These are phyloP conservation scores for Pythium myriotylum DNA, from an alignment of 352 stramenopile genomes.

Conservation along the genomic window DNA sequence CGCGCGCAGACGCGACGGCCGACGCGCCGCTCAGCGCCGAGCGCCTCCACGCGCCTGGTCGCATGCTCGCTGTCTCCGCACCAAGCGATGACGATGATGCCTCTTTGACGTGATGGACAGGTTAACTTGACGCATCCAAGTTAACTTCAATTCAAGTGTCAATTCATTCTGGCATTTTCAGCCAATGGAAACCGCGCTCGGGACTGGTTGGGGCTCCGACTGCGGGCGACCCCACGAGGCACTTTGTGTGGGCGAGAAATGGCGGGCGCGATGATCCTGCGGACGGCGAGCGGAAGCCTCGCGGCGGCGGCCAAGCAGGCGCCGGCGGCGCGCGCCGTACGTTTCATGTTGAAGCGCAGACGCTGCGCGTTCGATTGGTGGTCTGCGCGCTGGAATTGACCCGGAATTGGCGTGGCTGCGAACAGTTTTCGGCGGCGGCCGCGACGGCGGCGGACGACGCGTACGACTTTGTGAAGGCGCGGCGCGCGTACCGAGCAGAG, in stretches of 20 bases:
- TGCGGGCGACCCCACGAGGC: conserved; percentile 4
- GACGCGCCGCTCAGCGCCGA: conserved; percentile 7
- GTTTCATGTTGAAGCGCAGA: not conserved
- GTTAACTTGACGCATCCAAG: conserved; percentile 12
- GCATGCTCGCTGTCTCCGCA: conserved; percentile 4
- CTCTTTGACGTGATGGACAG: not conserved
- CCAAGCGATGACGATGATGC: too few relatives aligned
- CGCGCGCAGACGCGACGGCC: not conserved
- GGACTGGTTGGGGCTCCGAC: conserved; percentile 27
- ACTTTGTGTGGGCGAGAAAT: conserved; percentile 30
- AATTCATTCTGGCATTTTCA: conserved; percentile 25
- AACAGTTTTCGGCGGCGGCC: conserved; percentile 47
- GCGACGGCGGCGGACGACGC: conserved; percentile 33
- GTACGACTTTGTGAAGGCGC: conserved; percentile 80
- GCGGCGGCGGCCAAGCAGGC: conserved; percentile 25
- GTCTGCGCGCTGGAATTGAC: not conserved
- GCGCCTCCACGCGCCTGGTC: conserved; percentile 18
- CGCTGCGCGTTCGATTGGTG: not conserved
- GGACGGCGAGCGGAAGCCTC: conserved; percentile 16
- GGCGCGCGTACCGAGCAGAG: conserved; percentile 69
- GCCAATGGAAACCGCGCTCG: conserved; percentile 17
- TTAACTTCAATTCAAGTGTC: conserved; percentile 22
- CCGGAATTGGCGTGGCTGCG: conserved; percentile 5
- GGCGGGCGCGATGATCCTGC: conserved; percentile 29
- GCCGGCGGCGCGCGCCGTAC: conserved; percentile 26